These are phyloP conservation scores for Aspergillus sp. DNA, from an alignment of 2,329 filamentous ascomycete genomes.

Conservation along the genomic window DNA sequence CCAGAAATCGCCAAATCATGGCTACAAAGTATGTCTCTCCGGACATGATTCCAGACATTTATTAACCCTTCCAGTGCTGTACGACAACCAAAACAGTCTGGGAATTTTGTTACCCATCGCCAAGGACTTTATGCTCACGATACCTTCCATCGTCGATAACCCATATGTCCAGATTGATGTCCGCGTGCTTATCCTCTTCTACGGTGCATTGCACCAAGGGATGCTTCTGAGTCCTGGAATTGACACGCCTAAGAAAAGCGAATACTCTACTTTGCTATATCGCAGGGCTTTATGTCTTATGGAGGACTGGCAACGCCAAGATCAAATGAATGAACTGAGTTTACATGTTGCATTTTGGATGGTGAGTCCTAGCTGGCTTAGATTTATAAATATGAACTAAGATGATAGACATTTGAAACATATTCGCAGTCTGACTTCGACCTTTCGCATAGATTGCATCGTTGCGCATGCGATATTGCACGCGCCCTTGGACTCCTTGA, in stretches of 20 bases:
- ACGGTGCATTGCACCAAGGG: not conserved
- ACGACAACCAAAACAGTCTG: not conserved
- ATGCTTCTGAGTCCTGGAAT: not conserved
- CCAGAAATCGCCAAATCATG: not conserved
- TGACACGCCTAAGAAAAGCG: accelerated
- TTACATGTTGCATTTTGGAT: not conserved
- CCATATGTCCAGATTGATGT: not conserved
- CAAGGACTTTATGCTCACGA: not conserved
- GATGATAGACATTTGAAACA: not conserved
- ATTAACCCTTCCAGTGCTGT: not conserved
- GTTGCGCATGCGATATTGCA: not conserved
- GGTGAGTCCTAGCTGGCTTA: not conserved
- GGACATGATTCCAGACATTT: no score
- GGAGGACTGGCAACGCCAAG: not conserved
- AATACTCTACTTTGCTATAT: not conserved
- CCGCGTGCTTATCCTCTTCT: not conserved
- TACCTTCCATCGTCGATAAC: not conserved
- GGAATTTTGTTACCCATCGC: not conserved
- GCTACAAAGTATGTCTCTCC: not conserved
- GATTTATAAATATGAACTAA: not conserved
- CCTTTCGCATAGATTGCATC: not conserved
- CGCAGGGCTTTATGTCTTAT: not conserved
- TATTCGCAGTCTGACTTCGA: not conserved
- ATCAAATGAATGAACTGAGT: not conserved
- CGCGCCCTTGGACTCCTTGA: not conserved